Evolutionary conservation across 805 yeast species (phyloP).

Genomic region (Wickerhamiella occidentalis): DNA sequence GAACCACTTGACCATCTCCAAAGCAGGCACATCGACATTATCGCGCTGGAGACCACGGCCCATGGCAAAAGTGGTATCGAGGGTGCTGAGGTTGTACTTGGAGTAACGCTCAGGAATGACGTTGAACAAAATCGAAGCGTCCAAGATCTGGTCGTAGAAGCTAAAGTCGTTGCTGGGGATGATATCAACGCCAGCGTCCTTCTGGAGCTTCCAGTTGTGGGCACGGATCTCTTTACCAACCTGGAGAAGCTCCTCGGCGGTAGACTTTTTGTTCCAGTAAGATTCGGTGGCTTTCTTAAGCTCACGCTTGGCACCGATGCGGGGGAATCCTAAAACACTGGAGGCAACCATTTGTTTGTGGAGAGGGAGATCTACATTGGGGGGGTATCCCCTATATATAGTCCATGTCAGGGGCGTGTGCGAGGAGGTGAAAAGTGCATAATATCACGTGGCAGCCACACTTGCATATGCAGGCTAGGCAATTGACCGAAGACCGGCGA

Average conservation of each 20-base stretch:
- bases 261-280: constrained; percentile 93
- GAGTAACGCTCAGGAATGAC: constrained; percentile 95
- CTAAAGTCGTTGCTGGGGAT: constrained; percentile 98
- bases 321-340: constrained; percentile 98
- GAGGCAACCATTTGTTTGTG: constrained; percentile 71
- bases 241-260: constrained; percentile 74
- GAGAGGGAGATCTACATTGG: neutral
- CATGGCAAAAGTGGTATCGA: constrained; percentile 95
- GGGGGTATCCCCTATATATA: constrained; percentile 1
- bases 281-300: constrained; percentile 97
- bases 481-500: neutral
- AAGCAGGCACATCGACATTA: constrained; percentile 97
- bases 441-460: neutral
- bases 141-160: constrained; percentile 93
- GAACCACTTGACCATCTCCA: constrained; percentile 99
- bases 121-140: constrained; percentile 82
- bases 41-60: constrained; percentile 99
- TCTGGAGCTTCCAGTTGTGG: constrained; percentile 94
- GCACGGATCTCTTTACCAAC: constrained; percentile 94
- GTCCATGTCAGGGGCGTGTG: neutral
- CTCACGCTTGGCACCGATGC: constrained; percentile 99
- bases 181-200: constrained; percentile 92
- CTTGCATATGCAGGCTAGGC: neutral
- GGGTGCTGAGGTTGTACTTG: constrained; percentile 74
- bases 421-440: neutral